phyloP scores from a whole-genome alignment of 2,329 filamentous ascomycete species.

The Neobulgaria alba region DNA sequence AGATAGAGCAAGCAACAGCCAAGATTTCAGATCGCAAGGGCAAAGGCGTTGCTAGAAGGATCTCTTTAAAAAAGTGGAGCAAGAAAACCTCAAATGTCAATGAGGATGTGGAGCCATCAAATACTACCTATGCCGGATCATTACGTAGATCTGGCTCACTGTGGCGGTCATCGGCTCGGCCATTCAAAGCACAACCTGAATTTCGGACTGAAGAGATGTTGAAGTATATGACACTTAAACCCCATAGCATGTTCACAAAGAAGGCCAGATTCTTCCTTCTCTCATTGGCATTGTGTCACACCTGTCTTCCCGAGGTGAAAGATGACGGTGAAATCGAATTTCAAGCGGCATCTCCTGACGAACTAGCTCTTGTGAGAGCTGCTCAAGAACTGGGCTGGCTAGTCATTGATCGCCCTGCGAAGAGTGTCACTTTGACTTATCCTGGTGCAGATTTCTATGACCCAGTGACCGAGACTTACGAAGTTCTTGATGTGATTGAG shows the following conservation, averaged over 20 bases:
- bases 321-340: conserved; percentile 66
- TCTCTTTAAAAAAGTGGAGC: conserved; percentile 1
- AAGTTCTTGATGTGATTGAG: conserved; percentile 80
- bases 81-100: background rate
- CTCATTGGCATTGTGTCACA: conserved; percentile 81
- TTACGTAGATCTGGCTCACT: conserved; percentile 21
- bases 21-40: conserved; percentile 11
- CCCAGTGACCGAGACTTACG: conserved; percentile 49
- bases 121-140: conserved; percentile 4
- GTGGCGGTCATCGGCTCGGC: conserved; percentile 26
- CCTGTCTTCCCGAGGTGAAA: conserved; percentile 70
- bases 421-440: conserved; percentile 49
- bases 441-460: conserved; percentile 16
- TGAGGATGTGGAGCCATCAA: background rate
- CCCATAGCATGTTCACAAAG: conserved; percentile 66
- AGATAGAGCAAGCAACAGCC: conserved; percentile 5
- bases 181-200: conserved; percentile 41
- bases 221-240: conserved; percentile 66
- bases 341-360: conserved; percentile 85
- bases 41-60: conserved; percentile 15
- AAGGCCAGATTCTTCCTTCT: conserved; percentile 78
- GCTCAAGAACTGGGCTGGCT: conserved; percentile 79
- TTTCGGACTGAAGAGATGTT: conserved; percentile 66
- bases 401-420: conserved; percentile 64
- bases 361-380: conserved; percentile 75